Evolutionary conservation across 805 yeast species (phyloP), one percentile per base, ranked within the genome.

Genomic region (Candida multigemmis): DNA sequence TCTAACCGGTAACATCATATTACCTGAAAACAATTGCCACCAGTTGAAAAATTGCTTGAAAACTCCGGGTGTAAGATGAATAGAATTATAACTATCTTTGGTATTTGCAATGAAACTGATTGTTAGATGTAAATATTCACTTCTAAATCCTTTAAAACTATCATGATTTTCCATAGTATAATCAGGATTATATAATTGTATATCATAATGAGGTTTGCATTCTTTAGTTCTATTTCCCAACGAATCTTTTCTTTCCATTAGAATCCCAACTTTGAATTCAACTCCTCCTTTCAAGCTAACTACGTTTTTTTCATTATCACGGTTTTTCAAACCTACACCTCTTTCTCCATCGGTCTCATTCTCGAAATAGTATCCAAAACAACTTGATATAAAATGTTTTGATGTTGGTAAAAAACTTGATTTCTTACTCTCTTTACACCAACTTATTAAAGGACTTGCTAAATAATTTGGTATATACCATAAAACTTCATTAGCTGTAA

Each of bases 21-120:
- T 76, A 14, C 89, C 78, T n/a, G 78, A 69, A 50, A 89, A 89
- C 37, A 82, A 67, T 18, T 56, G 53, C 94, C 96, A 87, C 97
- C 97, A 91, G 4, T 51, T 46, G 42, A 74, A 75, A 55, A 91
- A 86, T 33, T 75, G 80, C 6, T 56, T 46, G 38, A 89, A 63
- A 0, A 77, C 68, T 4, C 59, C 60, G 2, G 96, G 94, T 3
- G 86, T 66, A 27, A 89, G 53, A 46, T 87, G 94, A 23, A 82
- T 66, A 1, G 86, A 64, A 52, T 87, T 89, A 40, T 76, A 75
- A 7, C 64, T 56, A 4, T 45, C 33, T 1, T 46, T 54, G 11
- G 45, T 46, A 25, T 57, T 46, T 1, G 68, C 64, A 29, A 44
- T 42, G 14, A 62, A 31, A 3, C 66, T 48, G 16, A 61, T 54